Conservation (phyloP, 495 filamentous ascomycete genomes). For the Neurospora hispaniola region DNA sequence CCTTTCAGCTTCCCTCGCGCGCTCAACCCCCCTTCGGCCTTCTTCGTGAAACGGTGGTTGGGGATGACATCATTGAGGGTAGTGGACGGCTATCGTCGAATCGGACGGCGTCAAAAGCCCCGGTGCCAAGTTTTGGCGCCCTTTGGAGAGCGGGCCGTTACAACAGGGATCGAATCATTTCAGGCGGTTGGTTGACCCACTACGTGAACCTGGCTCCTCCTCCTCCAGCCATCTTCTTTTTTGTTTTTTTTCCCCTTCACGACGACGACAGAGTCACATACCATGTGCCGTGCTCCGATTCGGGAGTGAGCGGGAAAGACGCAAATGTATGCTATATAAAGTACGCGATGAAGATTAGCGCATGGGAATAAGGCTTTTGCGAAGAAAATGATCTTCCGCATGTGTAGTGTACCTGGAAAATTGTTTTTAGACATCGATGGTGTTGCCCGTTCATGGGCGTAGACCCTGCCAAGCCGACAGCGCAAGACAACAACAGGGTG, state of each 20-base stretch:
- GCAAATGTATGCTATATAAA: neutral
- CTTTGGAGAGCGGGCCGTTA: neutral
- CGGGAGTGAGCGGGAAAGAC: neutral
- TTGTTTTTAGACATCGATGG: neutral
- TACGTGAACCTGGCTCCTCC: neutral
- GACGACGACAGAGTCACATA: neutral
- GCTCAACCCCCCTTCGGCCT: neutral
- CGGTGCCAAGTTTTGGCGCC: neutral
- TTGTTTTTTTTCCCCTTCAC: no score
- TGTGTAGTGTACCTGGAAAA: neutral
- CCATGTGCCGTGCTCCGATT: neutral
- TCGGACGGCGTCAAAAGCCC: neutral
- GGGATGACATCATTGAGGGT: neutral
- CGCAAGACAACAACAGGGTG: neutral
- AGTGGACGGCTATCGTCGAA: neutral
- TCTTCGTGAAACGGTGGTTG: neutral
- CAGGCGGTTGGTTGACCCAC: neutral
- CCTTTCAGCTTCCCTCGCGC: neutral
- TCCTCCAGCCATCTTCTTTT: neutral
- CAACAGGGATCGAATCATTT: neutral
- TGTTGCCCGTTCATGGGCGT: neutral
- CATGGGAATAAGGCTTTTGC: neutral
- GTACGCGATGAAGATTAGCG: neutral
- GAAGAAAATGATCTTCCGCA: neutral
- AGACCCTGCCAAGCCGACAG: neutral